A percentile compares a stretch with the other conserved stretches of the same genome.
Conservation (phyloP, 306 rosid species). For the Ormosia emarginata region DNA sequence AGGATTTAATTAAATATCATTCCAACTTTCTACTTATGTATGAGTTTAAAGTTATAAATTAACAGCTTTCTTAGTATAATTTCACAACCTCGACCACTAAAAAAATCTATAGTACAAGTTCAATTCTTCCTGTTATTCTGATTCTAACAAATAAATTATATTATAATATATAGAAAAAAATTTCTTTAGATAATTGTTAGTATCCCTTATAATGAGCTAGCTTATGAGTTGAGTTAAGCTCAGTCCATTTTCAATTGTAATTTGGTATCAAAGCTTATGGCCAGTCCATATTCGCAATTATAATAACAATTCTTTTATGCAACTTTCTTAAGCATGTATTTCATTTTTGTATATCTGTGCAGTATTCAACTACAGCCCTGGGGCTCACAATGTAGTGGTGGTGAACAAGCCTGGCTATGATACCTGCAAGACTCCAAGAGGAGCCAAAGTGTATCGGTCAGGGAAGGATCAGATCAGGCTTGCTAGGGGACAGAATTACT, state of each 20-base stretch:
- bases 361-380: conserved; percentile 49
- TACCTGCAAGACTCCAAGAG: conserved; percentile 40
- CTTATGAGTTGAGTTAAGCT: too few relatives aligned
- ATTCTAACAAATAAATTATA: too few relatives aligned
- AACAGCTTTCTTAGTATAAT: too few relatives aligned
- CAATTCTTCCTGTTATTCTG: too few relatives aligned
- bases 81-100: too few relatives aligned
- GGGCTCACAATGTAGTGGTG: conserved; percentile 52
- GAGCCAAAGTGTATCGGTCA: conserved; percentile 34
- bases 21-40: too few relatives aligned
- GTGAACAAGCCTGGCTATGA: conserved; percentile 46
- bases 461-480: conserved; percentile 64
- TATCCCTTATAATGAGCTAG: too few relatives aligned
- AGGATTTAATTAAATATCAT: background rate
- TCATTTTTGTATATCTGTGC: background rate
- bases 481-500: conserved; percentile 49
- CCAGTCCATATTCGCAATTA: too few relatives aligned
- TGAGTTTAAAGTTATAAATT: background rate
- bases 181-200: background rate
- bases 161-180: too few relatives aligned
- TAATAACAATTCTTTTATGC: background rate
- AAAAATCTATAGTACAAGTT: too few relatives aligned
- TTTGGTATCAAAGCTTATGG: too few relatives aligned
- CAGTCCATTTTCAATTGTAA: too few relatives aligned
- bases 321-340: background rate